Evolutionary conservation across 2,329 filamentous ascomycete genomes (phyloP).

Genomic region (Geosmithia putterillii): DNA sequence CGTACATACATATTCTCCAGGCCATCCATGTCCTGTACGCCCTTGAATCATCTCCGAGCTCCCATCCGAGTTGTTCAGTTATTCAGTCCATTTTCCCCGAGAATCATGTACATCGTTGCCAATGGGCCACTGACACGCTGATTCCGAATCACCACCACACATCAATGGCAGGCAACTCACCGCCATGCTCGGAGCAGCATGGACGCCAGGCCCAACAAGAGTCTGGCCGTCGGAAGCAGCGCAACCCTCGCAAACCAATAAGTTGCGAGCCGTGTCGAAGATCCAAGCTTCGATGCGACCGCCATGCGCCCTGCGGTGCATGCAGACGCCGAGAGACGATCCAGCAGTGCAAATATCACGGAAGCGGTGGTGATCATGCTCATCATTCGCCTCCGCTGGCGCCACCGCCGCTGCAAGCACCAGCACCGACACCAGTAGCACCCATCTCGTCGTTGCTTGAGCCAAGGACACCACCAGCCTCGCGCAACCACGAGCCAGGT

Average conservation of each 20-base stretch:
- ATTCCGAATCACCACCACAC: no score
- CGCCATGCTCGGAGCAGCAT: not conserved
- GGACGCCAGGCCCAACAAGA: not conserved
- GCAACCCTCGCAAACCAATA: conserved; percentile 3
- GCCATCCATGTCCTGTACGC: no score
- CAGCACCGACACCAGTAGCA: not conserved
- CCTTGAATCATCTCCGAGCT: not conserved
- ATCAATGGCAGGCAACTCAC: not conserved
- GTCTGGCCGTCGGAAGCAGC: not conserved
- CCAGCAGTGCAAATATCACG: not conserved
- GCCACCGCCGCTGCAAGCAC: not conserved
- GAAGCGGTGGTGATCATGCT: not conserved
- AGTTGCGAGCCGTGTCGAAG: conserved; percentile 7
- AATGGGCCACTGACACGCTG: no score
- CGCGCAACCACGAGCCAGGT: no score
- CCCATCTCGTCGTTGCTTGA: not conserved
- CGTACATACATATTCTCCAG: no score
- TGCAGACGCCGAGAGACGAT: conserved; percentile 1
- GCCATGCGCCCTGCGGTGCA: conserved; percentile 6
- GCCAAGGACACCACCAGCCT: not conserved
- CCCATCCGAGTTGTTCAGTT: no score
- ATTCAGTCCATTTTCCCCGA: not conserved
- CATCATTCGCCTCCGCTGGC: conserved; percentile 1
- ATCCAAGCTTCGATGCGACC: conserved; percentile 8
- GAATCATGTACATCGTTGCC: not conserved